phyloP scores from a whole-genome alignment of 768 basidiomycete genomes.

The Rhodotorula diobovata region DNA sequence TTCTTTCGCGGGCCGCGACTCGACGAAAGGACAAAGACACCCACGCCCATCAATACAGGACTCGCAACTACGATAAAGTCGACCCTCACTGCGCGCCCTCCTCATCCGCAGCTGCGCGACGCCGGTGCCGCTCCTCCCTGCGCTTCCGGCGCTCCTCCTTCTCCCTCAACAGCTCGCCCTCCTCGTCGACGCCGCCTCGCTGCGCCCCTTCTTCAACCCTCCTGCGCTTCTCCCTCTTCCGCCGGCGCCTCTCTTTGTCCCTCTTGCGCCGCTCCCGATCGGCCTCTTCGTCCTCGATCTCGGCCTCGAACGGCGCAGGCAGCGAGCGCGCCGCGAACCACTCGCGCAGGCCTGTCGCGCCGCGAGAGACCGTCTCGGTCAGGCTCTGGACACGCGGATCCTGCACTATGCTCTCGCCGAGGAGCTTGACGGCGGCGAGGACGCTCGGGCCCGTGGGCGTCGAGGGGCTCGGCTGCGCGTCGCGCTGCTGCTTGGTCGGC shows the following conservation, averaged over 20 bases:
- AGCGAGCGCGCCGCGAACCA: constrained; percentile 9
- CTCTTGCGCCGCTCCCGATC: constrained; percentile 5
- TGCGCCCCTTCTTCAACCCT: not conserved
- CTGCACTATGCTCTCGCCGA: constrained; percentile 12
- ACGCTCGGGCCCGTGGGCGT: constrained; percentile 13
- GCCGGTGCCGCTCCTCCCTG: not conserved
- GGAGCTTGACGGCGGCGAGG: constrained; percentile 15
- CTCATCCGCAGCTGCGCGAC: not conserved
- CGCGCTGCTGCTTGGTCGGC: not conserved
- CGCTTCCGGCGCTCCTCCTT: not conserved
- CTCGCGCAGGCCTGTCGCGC: constrained; percentile 1
- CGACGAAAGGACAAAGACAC: too few species aligned
- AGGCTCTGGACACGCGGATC: constrained; percentile 6
- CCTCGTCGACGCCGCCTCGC: not conserved
- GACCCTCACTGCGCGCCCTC: not conserved
- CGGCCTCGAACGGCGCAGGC: not conserved
- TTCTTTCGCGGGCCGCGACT: too few species aligned
- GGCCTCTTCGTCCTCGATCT: constrained; percentile 5
- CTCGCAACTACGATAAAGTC: too few species aligned
- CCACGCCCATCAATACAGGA: not conserved
- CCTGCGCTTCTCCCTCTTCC: not conserved
- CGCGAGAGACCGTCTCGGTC: not conserved
- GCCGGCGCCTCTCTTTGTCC: not conserved
- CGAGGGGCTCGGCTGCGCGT: not conserved
- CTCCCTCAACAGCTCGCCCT: not conserved